Conservation (phyloP, 768 basidiomycete genomes). For the Psilocybe sp. region DNA sequence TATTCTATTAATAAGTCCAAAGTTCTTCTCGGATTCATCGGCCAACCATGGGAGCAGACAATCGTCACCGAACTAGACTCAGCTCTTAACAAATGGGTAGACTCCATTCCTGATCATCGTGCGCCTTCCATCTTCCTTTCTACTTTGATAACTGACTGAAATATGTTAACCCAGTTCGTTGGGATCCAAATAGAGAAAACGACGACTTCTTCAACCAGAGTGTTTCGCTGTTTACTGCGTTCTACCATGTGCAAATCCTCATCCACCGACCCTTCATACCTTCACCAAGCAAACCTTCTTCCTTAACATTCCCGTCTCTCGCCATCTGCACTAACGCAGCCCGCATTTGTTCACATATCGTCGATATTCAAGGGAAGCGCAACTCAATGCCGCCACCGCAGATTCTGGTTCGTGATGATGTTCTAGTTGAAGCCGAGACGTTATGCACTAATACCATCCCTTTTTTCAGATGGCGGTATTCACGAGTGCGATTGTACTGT, state of each 20-base stretch:
- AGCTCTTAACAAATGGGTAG: constrained; percentile 69
- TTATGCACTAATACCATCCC: constrained; percentile 1
- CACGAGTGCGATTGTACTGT: constrained; percentile 52
- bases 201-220: constrained; percentile 56
- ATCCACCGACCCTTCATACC: constrained; percentile 81
- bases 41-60: constrained; percentile 62
- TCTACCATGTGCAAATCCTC: constrained; percentile 66
- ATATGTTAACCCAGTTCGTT: constrained; percentile 35
- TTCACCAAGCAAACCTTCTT: constrained; percentile 44
- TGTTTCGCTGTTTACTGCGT: constrained; percentile 45
- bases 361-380: constrained; percentile 53
- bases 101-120: constrained; percentile 61
- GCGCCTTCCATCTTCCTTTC: constrained; percentile 14
- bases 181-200: constrained; percentile 49
- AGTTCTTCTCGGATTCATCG: constrained; percentile 58
- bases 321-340: constrained; percentile 82
- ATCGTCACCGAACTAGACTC: constrained; percentile 73
- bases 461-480: constrained; percentile 35
- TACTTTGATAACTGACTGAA: not conserved
- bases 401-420: constrained; percentile 27
- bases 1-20: constrained; percentile 84
- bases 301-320: constrained; percentile 59
- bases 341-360: constrained; percentile 75
- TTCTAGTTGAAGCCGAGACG: not conserved
- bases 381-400: constrained; percentile 27